Conservation (phyloP, 2,329 filamentous ascomycete species). For the Erysiphe neolycopersici region DNA sequence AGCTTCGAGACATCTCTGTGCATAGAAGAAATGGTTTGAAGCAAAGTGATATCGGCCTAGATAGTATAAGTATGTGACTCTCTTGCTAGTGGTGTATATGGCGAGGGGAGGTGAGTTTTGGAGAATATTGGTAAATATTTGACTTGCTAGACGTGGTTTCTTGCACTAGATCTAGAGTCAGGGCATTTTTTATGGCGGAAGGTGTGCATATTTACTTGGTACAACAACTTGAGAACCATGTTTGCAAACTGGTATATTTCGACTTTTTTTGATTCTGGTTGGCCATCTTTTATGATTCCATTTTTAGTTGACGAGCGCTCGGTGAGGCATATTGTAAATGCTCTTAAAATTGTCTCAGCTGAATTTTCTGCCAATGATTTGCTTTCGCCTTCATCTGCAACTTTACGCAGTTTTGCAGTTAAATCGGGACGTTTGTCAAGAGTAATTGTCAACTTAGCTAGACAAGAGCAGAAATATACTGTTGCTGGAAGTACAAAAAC, state of each 20-base stretch:
- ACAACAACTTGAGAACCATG: slow-evolving; percentile 64
- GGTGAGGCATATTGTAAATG: slow-evolving; percentile 71
- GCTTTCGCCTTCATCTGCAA: slow-evolving; percentile 35
- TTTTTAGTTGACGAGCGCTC: slow-evolving; percentile 42
- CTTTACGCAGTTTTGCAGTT: slow-evolving; percentile 22
- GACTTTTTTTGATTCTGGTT: slow-evolving; percentile 58
- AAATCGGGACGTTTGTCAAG: slow-evolving; percentile 60
- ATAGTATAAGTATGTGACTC: slow-evolving; percentile 85
- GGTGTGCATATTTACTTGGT: slow-evolving; percentile 30
- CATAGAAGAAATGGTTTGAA: slow-evolving; percentile 57
- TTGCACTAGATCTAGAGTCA: slow-evolving; percentile 27
- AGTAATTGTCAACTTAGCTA: slow-evolving; percentile 61
- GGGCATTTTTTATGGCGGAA: neutral
- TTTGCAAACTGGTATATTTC: slow-evolving; percentile 87
- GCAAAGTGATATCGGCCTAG: slow-evolving; percentile 74
- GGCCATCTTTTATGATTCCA: slow-evolving; percentile 24
- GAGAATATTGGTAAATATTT: slow-evolving; percentile 72
- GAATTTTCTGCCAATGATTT: slow-evolving; percentile 66
- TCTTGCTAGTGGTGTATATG: slow-evolving; percentile 61
- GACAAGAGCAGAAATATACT: slow-evolving; percentile 52
- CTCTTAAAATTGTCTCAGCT: slow-evolving; percentile 69
- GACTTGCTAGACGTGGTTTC: slow-evolving; percentile 59
- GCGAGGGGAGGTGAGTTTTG: slow-evolving; percentile 57
- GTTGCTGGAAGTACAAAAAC: slow-evolving; percentile 61
- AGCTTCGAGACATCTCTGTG: slow-evolving; percentile 45